Conservation (phyloP, 1,284 basidiomycete species). For the Tilletia horrida region DNA sequence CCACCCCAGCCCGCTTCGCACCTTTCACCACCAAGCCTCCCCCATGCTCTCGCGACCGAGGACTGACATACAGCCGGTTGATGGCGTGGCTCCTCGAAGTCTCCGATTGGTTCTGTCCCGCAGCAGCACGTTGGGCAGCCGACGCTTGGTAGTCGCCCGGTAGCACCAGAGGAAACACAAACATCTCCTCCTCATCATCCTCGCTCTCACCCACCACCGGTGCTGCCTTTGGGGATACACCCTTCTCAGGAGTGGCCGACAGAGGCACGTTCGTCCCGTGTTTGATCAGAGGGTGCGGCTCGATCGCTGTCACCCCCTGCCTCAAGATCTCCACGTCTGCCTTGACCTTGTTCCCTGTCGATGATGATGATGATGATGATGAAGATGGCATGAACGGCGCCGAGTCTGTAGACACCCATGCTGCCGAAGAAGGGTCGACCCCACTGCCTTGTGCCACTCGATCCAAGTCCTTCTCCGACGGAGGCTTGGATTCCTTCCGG, state of each 20-base stretch:
- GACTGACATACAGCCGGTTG: conserved; percentile 45
- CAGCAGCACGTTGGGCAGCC: conserved; percentile 24
- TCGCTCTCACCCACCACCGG: conserved; percentile 17
- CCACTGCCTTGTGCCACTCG: conserved; percentile 22
- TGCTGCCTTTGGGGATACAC: neutral
- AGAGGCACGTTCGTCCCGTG: conserved; percentile 29
- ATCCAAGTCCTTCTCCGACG: neutral
- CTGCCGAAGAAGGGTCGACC: conserved; percentile 30
- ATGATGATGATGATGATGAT: neutral
- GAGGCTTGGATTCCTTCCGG: conserved; percentile 21
- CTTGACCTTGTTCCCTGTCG: neutral
- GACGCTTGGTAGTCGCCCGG: conserved; percentile 43
- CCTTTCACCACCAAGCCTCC: conserved; percentile 44
- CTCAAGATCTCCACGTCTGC: neutral
- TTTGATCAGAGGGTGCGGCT: conserved; percentile 34
- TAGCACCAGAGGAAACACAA: conserved; percentile 44
- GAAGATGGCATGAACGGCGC: conserved; percentile 6
- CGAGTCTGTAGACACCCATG: conserved; percentile 25
- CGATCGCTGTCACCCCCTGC: conserved; percentile 32
- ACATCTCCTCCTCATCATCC: conserved; percentile 23
- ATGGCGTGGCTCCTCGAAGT: conserved; percentile 2
- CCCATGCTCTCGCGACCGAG: conserved; percentile 32
- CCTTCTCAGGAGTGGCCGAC: conserved; percentile 8
- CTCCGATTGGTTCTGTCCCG: neutral
- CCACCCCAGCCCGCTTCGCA: conserved; percentile 30